Percentiles rank a stretch among this genome's conserved stretches.
Evolutionary conservation across 1,284 basidiomycete species (phyloP).

Genomic region (Heterobasidion annosum): DNA sequence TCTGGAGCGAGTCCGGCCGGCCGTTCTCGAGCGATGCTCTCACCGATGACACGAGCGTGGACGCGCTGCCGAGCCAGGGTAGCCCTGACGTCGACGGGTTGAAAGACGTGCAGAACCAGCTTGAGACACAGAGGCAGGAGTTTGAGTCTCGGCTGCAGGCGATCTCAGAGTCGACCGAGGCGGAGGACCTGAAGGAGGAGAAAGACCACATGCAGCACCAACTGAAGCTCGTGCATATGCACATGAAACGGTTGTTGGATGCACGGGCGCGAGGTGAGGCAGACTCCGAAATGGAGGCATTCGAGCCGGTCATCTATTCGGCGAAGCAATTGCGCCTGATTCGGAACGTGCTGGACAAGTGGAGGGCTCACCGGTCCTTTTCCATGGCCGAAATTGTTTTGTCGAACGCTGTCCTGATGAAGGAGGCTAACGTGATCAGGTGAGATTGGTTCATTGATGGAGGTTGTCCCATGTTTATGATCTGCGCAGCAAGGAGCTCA

Average conservation of each 20-base stretch:
- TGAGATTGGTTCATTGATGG: conserved; percentile 22
- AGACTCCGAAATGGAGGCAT: conserved; percentile 48
- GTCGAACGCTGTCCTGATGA: conserved; percentile 79
- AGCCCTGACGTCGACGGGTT: conserved; percentile 61
- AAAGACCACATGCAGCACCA: conserved; percentile 90
- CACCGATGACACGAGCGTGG: conserved; percentile 81
- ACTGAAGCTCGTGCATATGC: conserved; percentile 68
- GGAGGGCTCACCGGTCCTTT: conserved; percentile 79
- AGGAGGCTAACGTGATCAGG: conserved; percentile 95
- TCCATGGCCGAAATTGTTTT: conserved; percentile 90
- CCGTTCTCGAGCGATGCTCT: conserved; percentile 64
- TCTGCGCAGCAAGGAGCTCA: conserved; percentile 64
- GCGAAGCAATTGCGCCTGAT: conserved; percentile 77
- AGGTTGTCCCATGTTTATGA: neutral
- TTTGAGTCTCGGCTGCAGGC: conserved; percentile 62
- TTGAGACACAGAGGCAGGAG: conserved; percentile 39
- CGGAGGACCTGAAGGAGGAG: conserved; percentile 79
- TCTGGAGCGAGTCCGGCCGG: conserved; percentile 77
- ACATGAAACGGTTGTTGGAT: conserved; percentile 77
- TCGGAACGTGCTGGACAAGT: conserved; percentile 72
- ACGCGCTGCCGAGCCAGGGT: conserved; percentile 55
- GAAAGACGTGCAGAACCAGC: conserved; percentile 61
- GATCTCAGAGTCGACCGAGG: conserved; percentile 65
- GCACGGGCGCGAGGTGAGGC: conserved; percentile 71
- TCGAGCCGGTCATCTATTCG: conserved; percentile 75